Conservation (phyloP, 345 rosid genomes). For the Aegle marmelos region DNA sequence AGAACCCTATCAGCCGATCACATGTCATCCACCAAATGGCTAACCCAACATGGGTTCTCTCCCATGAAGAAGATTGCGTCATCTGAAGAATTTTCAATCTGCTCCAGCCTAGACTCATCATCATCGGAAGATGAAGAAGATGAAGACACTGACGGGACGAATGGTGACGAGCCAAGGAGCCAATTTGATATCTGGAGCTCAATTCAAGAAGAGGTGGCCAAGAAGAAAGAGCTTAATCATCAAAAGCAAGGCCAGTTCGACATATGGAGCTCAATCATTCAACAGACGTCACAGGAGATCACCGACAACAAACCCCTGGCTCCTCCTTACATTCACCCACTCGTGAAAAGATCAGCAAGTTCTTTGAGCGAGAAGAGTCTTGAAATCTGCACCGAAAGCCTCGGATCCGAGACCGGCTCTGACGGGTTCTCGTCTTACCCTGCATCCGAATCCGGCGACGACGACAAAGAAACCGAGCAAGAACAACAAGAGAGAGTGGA, state of each 20-base stretch:
- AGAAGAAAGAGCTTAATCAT: constrained; percentile 23
- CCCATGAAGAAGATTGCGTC: constrained; percentile 59
- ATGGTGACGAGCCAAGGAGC: constrained; percentile 10
- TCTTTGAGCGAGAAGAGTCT: constrained; percentile 79
- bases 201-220: constrained; percentile 36
- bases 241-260: constrained; percentile 37
- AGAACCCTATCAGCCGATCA: constrained; percentile 75
- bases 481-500: constrained; percentile 11
- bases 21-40: constrained; percentile 81
- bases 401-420: constrained; percentile 98
- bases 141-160: constrained; percentile 26
- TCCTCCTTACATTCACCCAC: constrained; percentile 76
- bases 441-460: constrained; percentile 46
- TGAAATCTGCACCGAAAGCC: constrained; percentile 90
- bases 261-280: constrained; percentile 60
- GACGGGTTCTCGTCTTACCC: constrained; percentile 70
- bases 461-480: constrained; percentile 30
- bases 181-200: constrained; percentile 52
- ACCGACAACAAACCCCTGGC: constrained; percentile 23
- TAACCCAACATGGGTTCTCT: constrained; percentile 41
- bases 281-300: constrained; percentile 42
- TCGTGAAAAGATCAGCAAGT: constrained; percentile 53
- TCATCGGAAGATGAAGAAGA: constrained; percentile 22
- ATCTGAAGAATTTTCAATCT: constrained; percentile 40
- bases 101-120: constrained; percentile 19